Evolutionary conservation across 345 rosid species (phyloP).

Genomic region (Ricinus communis): DNA sequence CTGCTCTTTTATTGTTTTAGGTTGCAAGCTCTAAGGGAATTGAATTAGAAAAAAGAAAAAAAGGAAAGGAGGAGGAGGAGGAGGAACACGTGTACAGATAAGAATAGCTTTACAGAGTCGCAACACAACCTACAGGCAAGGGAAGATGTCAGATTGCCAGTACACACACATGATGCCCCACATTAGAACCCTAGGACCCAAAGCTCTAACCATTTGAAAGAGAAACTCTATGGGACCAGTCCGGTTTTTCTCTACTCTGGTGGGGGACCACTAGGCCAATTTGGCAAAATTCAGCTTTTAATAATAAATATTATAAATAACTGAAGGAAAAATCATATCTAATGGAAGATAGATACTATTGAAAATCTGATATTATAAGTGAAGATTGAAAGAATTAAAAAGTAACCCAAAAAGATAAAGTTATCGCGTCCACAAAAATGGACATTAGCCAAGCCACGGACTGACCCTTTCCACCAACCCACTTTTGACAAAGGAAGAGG

Average conservation of each 20-base stretch:
- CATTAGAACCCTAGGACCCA: not conserved
- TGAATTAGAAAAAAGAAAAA: not conserved
- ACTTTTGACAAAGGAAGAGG: conserved; percentile 2
- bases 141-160: not conserved
- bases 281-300: too few relatives aligned
- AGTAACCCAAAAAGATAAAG: not conserved
- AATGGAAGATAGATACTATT: not conserved
- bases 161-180: not conserved
- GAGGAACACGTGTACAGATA: conserved; percentile 19
- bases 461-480: conserved; percentile 21
- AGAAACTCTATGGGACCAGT: not conserved
- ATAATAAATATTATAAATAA: too few relatives aligned
- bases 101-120: conserved; percentile 10
- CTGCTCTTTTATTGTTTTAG: too few relatives aligned
- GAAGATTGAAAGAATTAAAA: not conserved
- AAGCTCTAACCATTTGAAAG: too few relatives aligned
- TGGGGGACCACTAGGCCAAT: not conserved
- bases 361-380: not conserved
- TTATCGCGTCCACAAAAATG: conserved; percentile 9
- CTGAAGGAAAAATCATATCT: too few relatives aligned
- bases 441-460: conserved; percentile 16
- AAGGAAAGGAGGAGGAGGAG: not conserved
- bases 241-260: not conserved
- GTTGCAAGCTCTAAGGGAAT: too few relatives aligned
- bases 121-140: not conserved